These are phyloP conservation scores for Spongiforma sp. DNA, from an alignment of 1,284 basidiomycete species.

Conservation along the genomic window DNA sequence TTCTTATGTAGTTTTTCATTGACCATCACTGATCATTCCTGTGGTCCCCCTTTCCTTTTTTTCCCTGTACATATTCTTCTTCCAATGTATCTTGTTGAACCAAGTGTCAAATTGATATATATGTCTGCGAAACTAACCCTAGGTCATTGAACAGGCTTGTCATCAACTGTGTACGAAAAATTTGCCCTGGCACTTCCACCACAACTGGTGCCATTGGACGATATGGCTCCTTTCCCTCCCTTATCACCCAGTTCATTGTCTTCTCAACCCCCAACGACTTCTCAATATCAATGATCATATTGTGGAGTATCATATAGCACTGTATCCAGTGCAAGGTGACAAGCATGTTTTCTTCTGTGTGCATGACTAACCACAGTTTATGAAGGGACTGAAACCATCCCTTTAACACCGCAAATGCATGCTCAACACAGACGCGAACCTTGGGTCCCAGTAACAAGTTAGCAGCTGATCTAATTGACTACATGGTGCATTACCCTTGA, in stretches of 20 bases:
- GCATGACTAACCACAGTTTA: neutral
- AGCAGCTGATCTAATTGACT: neutral
- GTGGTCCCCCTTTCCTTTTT: no score
- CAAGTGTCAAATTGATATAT: no score
- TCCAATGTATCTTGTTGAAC: no score
- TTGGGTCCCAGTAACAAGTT: neutral
- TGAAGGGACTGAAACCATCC: neutral
- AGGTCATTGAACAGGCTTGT: neutral
- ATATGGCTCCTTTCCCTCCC: neutral
- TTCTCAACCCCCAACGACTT: neutral
- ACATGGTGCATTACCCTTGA: neutral
- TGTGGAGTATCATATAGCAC: neutral
- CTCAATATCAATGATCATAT: neutral
- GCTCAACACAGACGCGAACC: neutral
- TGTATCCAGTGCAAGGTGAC: neutral
- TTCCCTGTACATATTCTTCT: no score
- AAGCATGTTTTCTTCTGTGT: neutral
- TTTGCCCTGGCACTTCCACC: neutral
- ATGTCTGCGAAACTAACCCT: no score
- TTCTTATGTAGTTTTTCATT: no score
- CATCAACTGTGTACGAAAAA: neutral
- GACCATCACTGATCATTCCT: no score
- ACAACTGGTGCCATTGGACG: neutral
- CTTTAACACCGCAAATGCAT: slow-evolving; percentile 1
- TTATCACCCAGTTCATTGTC: neutral